A percentile compares a stretch with the other conserved stretches of the same genome.
phyloP scores from a whole-genome alignment of 352 stramenopile genomes.

The Phytophthora citricola region DNA sequence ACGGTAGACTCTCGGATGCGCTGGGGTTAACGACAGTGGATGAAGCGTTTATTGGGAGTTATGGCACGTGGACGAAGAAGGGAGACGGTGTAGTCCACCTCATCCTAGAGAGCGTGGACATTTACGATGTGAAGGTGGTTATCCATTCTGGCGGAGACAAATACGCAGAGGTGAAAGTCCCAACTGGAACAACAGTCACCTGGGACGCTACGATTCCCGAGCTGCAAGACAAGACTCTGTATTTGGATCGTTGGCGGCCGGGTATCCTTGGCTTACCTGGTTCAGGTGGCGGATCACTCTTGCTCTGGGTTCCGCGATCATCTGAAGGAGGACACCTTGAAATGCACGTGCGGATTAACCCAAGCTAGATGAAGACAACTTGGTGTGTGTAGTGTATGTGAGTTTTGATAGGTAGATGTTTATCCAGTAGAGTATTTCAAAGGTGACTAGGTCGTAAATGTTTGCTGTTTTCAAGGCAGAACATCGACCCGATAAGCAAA shows the following conservation, averaged over 20 bases:
- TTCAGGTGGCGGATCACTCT: conserved; percentile 22
- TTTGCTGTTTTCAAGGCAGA: too few species aligned
- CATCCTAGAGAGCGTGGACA: conserved; percentile 28
- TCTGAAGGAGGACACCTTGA: conserved; percentile 42
- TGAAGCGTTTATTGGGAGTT: conserved; percentile 36
- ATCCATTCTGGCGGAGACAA: conserved; percentile 31
- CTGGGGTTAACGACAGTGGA: conserved; percentile 27
- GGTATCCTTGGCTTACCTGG: conserved; percentile 22
- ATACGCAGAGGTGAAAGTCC: conserved; percentile 21
- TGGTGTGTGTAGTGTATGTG: neutral
- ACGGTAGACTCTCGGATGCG: conserved; percentile 26
- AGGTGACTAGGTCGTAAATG: neutral
- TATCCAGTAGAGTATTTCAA: neutral
- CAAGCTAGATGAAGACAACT: conserved; percentile 17
- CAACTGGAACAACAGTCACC: conserved; percentile 17
- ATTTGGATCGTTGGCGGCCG: conserved; percentile 29
- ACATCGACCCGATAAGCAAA: too few species aligned
- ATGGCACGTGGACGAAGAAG: conserved; percentile 34
- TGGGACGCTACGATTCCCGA: conserved; percentile 28
- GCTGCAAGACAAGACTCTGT: conserved; percentile 30
- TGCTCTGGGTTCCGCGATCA: conserved; percentile 48
- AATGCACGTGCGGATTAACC: conserved; percentile 36
- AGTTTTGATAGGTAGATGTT: neutral
- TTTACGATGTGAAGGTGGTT: conserved; percentile 25
- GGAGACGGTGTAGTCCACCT: conserved; percentile 34